Conservation (phyloP, 73 alveolate genomes). For the Durusdinium trenchii region DNA sequence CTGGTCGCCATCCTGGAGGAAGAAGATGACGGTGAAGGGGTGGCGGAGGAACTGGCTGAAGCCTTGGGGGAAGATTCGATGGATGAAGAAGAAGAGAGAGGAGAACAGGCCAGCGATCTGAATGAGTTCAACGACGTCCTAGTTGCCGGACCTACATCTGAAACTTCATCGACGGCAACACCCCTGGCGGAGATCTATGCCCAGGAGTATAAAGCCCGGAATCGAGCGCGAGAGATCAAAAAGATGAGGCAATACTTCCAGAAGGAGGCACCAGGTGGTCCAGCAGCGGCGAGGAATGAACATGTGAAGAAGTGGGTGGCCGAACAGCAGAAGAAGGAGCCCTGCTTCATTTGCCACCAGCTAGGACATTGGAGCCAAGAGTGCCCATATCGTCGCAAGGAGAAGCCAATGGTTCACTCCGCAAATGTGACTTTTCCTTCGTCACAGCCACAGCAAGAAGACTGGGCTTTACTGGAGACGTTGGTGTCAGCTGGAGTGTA, state of each 20-base stretch:
- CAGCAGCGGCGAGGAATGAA: background rate
- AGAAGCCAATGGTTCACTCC: no score
- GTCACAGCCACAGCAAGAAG: no score
- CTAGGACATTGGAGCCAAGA: no score
- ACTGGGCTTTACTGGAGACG: background rate
- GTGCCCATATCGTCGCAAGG: no score
- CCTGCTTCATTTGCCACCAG: no score
- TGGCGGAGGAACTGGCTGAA: background rate
- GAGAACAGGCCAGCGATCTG: background rate
- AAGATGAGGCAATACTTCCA: conserved; percentile 17
- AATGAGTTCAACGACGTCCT: no score
- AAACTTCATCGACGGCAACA: background rate
- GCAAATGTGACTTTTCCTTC: no score
- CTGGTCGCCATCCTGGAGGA: conserved; percentile 16
- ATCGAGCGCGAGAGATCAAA: background rate
- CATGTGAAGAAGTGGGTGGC: no score
- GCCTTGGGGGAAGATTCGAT: background rate
- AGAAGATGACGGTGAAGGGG: background rate
- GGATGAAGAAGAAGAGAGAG: background rate
- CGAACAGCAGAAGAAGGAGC: no score
- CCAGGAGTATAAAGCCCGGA: background rate
- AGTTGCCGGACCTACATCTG: background rate
- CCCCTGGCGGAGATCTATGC: background rate
- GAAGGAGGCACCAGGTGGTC: no score
- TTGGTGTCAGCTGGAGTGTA: background rate